Conservation (phyloP, 352 stramenopile genomes). For the Thalassiosira hispida region DNA sequence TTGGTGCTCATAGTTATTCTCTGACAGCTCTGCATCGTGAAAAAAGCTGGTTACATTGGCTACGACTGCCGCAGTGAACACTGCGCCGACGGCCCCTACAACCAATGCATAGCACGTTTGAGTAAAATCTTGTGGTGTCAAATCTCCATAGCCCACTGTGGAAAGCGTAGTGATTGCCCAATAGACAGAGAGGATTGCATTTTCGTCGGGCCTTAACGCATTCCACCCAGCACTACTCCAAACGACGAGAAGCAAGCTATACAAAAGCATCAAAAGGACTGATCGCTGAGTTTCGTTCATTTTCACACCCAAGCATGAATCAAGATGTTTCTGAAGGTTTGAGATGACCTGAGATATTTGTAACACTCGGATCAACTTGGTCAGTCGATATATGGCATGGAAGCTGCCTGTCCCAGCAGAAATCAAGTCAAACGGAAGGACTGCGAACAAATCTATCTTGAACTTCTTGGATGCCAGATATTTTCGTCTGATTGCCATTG, state of each 20-base stretch:
- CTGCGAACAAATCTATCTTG: conserved; percentile 49
- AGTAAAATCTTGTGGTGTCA: conserved; percentile 55
- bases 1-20: conserved; percentile 72
- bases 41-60: conserved; percentile 74
- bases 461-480: conserved; percentile 53
- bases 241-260: conserved; percentile 54
- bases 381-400: conserved; percentile 43
- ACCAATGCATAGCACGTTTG: conserved; percentile 68
- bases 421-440: conserved; percentile 60
- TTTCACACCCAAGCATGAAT: conserved; percentile 53
- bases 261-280: conserved; percentile 56
- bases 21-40: conserved; percentile 65
- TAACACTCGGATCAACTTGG: conserved; percentile 56
- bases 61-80: conserved; percentile 68
- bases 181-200: conserved; percentile 53
- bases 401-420: conserved; percentile 33
- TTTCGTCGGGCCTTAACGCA: conserved; percentile 45
- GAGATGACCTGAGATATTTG: conserved; percentile 41
- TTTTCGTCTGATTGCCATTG: conserved; percentile 32
- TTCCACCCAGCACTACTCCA: conserved; percentile 65
- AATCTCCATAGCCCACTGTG: conserved; percentile 72
- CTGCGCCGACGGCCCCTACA: conserved; percentile 52
- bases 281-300: conserved; percentile 58
- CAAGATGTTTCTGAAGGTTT: conserved; percentile 54
- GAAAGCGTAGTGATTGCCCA: conserved; percentile 70